These are phyloP conservation scores for Dipodascopsis tothii DNA, from an alignment of 805 yeast species.

Conservation along the genomic window DNA sequence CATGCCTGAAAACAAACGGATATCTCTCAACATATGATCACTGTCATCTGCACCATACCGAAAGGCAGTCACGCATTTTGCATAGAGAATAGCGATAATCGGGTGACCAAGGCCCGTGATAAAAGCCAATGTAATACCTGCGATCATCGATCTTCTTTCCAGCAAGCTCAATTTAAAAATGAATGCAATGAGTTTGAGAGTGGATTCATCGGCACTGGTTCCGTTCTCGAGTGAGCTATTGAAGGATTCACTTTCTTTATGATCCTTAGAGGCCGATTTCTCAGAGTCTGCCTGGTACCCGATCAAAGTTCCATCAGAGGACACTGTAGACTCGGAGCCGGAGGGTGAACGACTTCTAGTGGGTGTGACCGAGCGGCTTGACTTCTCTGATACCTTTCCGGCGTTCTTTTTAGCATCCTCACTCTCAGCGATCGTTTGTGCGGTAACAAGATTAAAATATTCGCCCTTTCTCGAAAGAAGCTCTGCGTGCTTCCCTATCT, in stretches of 20 bases:
- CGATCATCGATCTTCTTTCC: conserved; percentile 2
- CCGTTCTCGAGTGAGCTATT: too few species aligned
- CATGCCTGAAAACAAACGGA: conserved; percentile 3
- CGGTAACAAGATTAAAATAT: conserved; percentile 24
- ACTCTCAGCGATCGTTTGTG: conserved; percentile 24
- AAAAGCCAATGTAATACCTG: conserved; percentile 6
- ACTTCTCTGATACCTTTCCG: conserved; percentile 11
- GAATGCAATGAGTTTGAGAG: too few species aligned
- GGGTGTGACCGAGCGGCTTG: too few species aligned
- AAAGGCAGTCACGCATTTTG: conserved; percentile 6
- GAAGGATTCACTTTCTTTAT: too few species aligned
- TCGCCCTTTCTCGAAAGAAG: conserved; percentile 23
- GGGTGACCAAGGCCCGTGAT: conserved; percentile 13
- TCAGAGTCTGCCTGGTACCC: too few species aligned
- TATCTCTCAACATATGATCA: conserved; percentile 28
- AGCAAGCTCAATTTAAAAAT: conserved; percentile 4
- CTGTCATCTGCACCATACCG: conserved; percentile 2
- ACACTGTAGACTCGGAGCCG: too few species aligned
- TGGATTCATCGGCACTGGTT: too few species aligned
- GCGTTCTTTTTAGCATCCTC: conserved; percentile 3
- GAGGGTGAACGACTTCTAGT: too few species aligned
- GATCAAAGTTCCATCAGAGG: too few species aligned
- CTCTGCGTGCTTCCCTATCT: conserved; percentile 31
- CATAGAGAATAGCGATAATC: conserved; percentile 5
- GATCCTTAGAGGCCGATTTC: too few species aligned